A percentile compares a stretch with the other conserved stretches of the same genome.
Evolutionary conservation across 768 basidiomycete genomes (phyloP).

Genomic region (Suillus fuscotomentosus): DNA sequence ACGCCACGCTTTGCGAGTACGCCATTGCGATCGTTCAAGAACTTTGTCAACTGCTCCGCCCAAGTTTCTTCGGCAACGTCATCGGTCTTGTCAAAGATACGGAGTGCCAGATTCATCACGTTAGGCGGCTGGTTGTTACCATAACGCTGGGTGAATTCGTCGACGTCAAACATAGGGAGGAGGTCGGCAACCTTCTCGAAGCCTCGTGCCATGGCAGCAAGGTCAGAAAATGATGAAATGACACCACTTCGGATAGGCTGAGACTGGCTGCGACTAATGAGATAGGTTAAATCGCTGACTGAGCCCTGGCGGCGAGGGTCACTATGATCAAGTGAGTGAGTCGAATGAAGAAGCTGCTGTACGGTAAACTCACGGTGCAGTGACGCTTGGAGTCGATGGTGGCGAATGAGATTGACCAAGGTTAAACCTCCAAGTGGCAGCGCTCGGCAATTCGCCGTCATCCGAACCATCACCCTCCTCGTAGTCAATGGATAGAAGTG

Average conservation of each 20-base stretch:
- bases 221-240: slow-evolving; percentile 85
- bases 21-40: slow-evolving; percentile 66
- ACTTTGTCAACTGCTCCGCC: slow-evolving; percentile 66
- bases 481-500: slow-evolving; percentile 87
- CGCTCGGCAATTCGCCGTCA: slow-evolving; percentile 76
- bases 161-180: slow-evolving; percentile 71
- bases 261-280: slow-evolving; percentile 82
- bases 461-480: slow-evolving; percentile 88
- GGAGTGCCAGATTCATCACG: slow-evolving; percentile 91
- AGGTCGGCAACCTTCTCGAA: slow-evolving; percentile 71
- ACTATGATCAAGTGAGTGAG: slow-evolving; percentile 28
- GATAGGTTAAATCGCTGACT: slow-evolving; percentile 93
- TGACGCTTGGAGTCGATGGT: slow-evolving; percentile 75
- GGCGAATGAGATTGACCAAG: slow-evolving; percentile 86
- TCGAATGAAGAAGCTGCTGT: neutral
- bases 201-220: slow-evolving; percentile 64
- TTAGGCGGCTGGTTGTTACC: slow-evolving; percentile 81
- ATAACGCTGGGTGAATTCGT: slow-evolving; percentile 74
- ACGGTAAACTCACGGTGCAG: slow-evolving; percentile 26
- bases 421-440: slow-evolving; percentile 95
- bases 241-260: slow-evolving; percentile 91
- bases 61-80: slow-evolving; percentile 77
- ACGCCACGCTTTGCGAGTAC: slow-evolving; percentile 76
- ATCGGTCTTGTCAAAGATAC: slow-evolving; percentile 79
- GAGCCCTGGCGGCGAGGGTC: slow-evolving; percentile 81